Percentiles rank a stretch among this genome's conserved stretches.
These are phyloP conservation scores for Pterocarpus macrocarpus DNA, from an alignment of 306 rosid species.

Conservation along the genomic window DNA sequence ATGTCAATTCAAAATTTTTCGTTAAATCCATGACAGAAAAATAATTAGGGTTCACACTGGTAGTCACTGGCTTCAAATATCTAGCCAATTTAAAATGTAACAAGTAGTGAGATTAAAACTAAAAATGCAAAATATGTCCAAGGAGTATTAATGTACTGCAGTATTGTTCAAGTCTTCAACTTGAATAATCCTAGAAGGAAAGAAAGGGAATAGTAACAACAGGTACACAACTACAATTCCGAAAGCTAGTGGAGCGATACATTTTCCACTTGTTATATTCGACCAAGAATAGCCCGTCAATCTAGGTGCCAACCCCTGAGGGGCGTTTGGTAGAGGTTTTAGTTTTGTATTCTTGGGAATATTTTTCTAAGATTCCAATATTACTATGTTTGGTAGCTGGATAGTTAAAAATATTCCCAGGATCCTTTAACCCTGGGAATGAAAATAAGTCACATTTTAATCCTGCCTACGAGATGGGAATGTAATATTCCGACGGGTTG, in stretches of 20 bases:
- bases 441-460: too few species aligned
- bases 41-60: conserved; percentile 38
- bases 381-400: too few species aligned
- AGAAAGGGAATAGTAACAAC: conserved; percentile 11
- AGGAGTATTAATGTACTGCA: not conserved
- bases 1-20: too few species aligned
- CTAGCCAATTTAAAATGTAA: conserved; percentile 59
- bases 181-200: conserved; percentile 31
- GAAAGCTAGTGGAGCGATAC: not conserved
- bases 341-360: too few species aligned
- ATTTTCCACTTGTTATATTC: not conserved
- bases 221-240: not conserved
- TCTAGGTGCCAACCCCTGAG: conserved; percentile 7
- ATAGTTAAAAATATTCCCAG: too few species aligned
- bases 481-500: too few species aligned
- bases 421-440: too few species aligned
- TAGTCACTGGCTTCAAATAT: conserved; percentile 76
- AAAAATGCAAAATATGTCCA: conserved; percentile 36
- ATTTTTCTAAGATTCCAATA: too few species aligned
- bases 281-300: not conserved
- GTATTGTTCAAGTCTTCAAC: conserved; percentile 19
- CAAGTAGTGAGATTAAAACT: conserved; percentile 36
- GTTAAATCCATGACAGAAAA: too few species aligned
- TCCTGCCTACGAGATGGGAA: too few species aligned
- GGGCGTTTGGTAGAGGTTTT: too few species aligned